phyloP scores from a whole-genome alignment of 257 asterid genomes.

The Fraxinus excelsior region DNA sequence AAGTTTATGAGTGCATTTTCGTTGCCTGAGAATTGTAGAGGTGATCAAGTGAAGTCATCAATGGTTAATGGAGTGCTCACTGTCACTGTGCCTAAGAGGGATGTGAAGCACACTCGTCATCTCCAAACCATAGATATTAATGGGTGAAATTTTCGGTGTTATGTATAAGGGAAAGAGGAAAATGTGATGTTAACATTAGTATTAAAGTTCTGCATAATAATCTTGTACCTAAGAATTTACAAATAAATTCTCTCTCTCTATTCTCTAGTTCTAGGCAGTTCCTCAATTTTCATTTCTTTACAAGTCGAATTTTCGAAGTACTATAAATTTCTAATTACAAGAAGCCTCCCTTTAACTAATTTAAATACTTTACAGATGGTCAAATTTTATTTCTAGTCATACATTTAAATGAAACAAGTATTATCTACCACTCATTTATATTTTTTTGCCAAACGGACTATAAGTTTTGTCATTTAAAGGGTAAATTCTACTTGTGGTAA shows the following conservation, averaged over 20 bases:
- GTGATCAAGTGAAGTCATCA: slow-evolving; percentile 29
- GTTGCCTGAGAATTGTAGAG: slow-evolving; percentile 40
- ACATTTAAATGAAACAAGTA: too few species aligned
- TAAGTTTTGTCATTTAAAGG: too few species aligned
- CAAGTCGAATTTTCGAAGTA: too few species aligned
- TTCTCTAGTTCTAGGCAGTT: neutral
- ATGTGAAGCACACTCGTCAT: slow-evolving; percentile 12
- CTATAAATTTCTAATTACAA: too few species aligned
- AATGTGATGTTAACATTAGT: neutral
- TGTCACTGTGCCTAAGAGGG: slow-evolving; percentile 46
- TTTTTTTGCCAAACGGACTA: too few species aligned
- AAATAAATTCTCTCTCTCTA: neutral
- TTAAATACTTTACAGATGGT: too few species aligned
- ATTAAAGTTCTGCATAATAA: neutral
- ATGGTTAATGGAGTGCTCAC: slow-evolving; percentile 39
- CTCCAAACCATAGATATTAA: slow-evolving; percentile 16
- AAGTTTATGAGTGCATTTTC: slow-evolving; percentile 32
- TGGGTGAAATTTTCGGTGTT: slow-evolving; percentile 20
- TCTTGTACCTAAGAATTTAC: neutral
- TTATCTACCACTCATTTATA: too few species aligned
- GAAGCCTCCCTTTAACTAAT: too few species aligned
- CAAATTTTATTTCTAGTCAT: too few species aligned
- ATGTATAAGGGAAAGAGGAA: neutral
- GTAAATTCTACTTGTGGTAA: too few species aligned
- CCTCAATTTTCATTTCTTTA: too few species aligned